A percentile compares a stretch with the other conserved stretches of the same genome.
Conservation (phyloP, 2,329 filamentous ascomycete genomes). For the Aureobasidium namibiae region DNA sequence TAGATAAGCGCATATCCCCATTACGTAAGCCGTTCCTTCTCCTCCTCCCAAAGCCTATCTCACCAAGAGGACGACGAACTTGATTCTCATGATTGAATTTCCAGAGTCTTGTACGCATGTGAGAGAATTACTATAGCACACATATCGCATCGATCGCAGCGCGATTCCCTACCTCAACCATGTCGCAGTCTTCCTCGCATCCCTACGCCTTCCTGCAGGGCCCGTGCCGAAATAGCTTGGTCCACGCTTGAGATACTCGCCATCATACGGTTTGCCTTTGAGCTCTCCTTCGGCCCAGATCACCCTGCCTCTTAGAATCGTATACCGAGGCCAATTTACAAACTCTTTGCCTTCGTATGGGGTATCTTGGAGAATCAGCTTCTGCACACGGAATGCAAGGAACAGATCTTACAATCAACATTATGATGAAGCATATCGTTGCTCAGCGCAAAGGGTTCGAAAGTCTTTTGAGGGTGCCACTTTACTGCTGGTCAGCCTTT, state of each 20-base stretch:
- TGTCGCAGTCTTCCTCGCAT: slow-evolving; percentile 18
- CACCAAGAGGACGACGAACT: background rate
- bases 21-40: too few species aligned
- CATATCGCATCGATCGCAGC: too few species aligned
- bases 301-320: slow-evolving; percentile 46
- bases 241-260: slow-evolving; percentile 41
- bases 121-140: too few species aligned
- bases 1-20: too few species aligned
- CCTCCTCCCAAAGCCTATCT: too few species aligned
- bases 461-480: slow-evolving; percentile 44
- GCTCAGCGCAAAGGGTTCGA: slow-evolving; percentile 37
- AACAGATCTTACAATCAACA: slow-evolving; percentile 42
- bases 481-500: too few species aligned
- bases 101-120: too few species aligned
- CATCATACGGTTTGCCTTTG: slow-evolving; percentile 35
- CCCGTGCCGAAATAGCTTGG: slow-evolving; percentile 17
- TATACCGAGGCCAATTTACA: slow-evolving; percentile 52
- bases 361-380: slow-evolving; percentile 18
- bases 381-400: background rate
- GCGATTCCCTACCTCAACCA: too few species aligned
- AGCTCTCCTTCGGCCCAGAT: slow-evolving; percentile 47
- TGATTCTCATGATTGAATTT: too few species aligned
- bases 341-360: slow-evolving; percentile 48
- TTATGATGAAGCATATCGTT: slow-evolving; percentile 51
- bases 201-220: slow-evolving; percentile 22